These are phyloP conservation scores for Mercurialis annua DNA, from an alignment of 345 rosid genomes.

Conservation along the genomic window DNA sequence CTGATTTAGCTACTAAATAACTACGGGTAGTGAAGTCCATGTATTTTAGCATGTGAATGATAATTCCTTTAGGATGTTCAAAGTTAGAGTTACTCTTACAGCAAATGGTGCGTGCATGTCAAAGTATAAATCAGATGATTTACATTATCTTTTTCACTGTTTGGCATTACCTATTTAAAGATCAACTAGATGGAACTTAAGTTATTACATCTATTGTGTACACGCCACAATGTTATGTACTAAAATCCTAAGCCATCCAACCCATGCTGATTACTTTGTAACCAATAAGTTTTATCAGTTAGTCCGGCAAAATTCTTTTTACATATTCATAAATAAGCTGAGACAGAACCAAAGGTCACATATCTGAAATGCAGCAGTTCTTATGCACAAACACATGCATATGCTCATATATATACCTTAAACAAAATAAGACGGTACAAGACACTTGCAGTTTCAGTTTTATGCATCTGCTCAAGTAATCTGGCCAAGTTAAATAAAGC, in stretches of 20 bases:
- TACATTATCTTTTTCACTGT: background rate
- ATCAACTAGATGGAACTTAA: background rate
- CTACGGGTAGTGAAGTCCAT: background rate
- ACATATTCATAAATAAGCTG: background rate
- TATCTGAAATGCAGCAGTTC: background rate
- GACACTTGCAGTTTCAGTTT: slow-evolving; percentile 60
- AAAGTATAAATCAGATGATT: background rate
- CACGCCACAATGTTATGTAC: background rate
- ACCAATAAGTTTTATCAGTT: background rate
- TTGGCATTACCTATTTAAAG: background rate
- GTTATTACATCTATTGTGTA: background rate
- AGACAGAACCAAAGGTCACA: background rate
- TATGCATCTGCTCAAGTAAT: slow-evolving; percentile 81
- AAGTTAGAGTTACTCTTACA: slow-evolving; percentile 1
- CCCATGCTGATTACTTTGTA: background rate
- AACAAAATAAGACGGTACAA: slow-evolving; percentile 74
- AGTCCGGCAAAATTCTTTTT: background rate
- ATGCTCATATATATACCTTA: slow-evolving; percentile 56
- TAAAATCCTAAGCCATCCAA: background rate
- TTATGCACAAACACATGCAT: background rate
- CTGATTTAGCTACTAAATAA: background rate
- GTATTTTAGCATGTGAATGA: background rate
- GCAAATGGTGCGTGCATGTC: background rate
- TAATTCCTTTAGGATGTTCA: background rate
- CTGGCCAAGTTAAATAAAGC: slow-evolving; percentile 87